Evolutionary conservation across 257 asterid species (phyloP).

Genomic region (Nemophila menziesii): DNA sequence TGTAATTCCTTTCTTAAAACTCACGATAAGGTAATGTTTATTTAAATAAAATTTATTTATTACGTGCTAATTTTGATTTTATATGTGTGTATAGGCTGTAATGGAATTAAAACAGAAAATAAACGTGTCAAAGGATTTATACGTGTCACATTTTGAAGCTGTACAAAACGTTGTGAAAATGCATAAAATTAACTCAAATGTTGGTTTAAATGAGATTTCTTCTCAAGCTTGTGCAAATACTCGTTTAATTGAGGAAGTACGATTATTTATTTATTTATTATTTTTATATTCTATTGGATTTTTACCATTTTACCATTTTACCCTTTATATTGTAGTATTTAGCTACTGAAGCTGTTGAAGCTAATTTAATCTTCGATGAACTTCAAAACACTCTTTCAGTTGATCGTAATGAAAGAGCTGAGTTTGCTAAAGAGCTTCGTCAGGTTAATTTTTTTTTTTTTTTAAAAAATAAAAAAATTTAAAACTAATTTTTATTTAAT

Average conservation of each 20-base stretch:
- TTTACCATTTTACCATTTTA: constrained; percentile 6
- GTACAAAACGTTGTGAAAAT: constrained; percentile 60
- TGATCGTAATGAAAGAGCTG: constrained; percentile 61
- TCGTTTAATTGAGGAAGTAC: constrained; percentile 43
- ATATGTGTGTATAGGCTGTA: constrained; percentile 32
- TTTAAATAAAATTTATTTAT: too few relatives aligned
- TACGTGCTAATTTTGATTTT: neutral
- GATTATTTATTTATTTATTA: constrained; percentile 12
- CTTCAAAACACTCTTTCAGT: constrained; percentile 46
- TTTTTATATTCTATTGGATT: constrained; percentile 5
- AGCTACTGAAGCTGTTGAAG: constrained; percentile 42
- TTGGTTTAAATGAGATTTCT: constrained; percentile 57
- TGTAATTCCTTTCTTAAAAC: constrained; percentile 52
- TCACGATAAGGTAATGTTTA: constrained; percentile 41
- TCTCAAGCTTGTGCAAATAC: constrained; percentile 42
- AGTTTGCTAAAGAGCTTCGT: constrained; percentile 63
- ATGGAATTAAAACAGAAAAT: constrained; percentile 47
- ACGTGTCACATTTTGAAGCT: constrained; percentile 68
- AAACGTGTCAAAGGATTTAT: constrained; percentile 40
- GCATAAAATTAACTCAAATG: constrained; percentile 56
- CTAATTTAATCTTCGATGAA: constrained; percentile 43
- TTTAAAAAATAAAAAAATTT: too few relatives aligned
- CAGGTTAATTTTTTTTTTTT: too few relatives aligned
- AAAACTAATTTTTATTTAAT: too few relatives aligned
- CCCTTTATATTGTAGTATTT: constrained; percentile 32